Evolutionary conservation across 2,329 filamentous ascomycete species (phyloP).

Genomic region (Hymenoscyphus occultus): DNA sequence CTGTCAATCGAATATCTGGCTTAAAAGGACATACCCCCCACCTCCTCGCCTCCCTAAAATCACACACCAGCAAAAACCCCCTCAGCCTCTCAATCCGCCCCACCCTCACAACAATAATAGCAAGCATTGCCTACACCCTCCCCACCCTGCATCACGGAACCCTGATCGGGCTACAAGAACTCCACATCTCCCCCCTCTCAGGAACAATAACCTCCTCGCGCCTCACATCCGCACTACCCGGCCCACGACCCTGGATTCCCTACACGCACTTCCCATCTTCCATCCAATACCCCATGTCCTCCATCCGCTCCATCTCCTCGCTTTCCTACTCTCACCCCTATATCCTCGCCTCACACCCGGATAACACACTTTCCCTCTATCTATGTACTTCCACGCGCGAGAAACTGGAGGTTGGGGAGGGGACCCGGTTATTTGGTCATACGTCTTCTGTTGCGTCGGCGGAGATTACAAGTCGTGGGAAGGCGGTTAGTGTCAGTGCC

Average conservation of each 20-base stretch:
- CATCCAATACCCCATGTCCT: slow-evolving; percentile 36
- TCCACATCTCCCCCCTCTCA: slow-evolving; percentile 53
- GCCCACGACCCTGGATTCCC: slow-evolving; percentile 42
- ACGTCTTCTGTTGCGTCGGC: slow-evolving; percentile 67
- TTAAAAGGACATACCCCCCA: no score
- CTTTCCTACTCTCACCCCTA: slow-evolving; percentile 60
- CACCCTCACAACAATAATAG: slow-evolving; percentile 61
- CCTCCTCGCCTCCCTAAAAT: slow-evolving; percentile 74
- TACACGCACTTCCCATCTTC: slow-evolving; percentile 14
- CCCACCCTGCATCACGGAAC: slow-evolving; percentile 74
- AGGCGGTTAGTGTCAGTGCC: slow-evolving; percentile 65
- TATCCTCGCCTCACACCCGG: slow-evolving; percentile 63
- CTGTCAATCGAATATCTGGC: no score
- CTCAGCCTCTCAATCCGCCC: slow-evolving; percentile 79
- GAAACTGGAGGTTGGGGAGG: slow-evolving; percentile 55
- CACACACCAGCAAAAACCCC: slow-evolving; percentile 74
- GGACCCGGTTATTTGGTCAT: slow-evolving; percentile 67
- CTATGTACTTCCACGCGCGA: slow-evolving; percentile 60
- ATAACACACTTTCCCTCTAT: slow-evolving; percentile 70
- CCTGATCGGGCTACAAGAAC: slow-evolving; percentile 88
- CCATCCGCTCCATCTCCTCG: slow-evolving; percentile 27
- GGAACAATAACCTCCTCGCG: slow-evolving; percentile 44
- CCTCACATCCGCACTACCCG: slow-evolving; percentile 48
- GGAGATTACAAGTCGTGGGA: slow-evolving; percentile 65
- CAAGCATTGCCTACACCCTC: slow-evolving; percentile 83